These are phyloP conservation scores for Vitis amurensis DNA, from an alignment of 164 flowering plant species.

Conservation along the genomic window DNA sequence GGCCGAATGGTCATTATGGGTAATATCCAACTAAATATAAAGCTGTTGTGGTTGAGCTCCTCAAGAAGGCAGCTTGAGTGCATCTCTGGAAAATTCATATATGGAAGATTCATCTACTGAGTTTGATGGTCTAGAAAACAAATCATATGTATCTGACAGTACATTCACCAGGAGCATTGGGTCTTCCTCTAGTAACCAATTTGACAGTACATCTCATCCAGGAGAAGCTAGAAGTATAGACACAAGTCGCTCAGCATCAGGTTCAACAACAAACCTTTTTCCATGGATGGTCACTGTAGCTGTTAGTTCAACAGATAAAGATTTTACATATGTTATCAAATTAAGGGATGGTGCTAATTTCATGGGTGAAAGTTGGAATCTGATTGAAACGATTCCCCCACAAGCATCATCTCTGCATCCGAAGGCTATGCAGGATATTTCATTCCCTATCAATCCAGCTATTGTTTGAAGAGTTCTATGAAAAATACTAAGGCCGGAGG, in stretches of 20 bases:
- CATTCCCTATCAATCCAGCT: constrained; percentile 85
- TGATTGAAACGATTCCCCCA: constrained; percentile 35
- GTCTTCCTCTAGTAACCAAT: constrained; percentile 29
- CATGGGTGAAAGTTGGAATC: constrained; percentile 68
- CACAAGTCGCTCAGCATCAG: constrained; percentile 53
- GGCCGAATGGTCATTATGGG: no score
- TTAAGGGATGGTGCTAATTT: constrained; percentile 48
- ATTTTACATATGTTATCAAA: constrained; percentile 56
- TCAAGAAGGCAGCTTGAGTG: no score
- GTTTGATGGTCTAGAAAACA: constrained; percentile 23
- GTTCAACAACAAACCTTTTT: constrained; percentile 48
- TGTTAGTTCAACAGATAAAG: constrained; percentile 78
- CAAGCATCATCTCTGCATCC: constrained; percentile 63
- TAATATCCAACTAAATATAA: no score
- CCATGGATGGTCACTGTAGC: constrained; percentile 62
- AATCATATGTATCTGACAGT: constrained; percentile 30
- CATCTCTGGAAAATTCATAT: constrained; percentile 1
- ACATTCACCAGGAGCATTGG: constrained; percentile 15
- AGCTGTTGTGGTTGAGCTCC: no score
- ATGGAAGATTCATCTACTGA: constrained; percentile 9
- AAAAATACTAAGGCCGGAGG: constrained; percentile 56
- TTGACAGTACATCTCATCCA: constrained; percentile 17
- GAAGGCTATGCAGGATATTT: constrained; percentile 66
- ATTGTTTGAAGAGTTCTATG: constrained; percentile 76
- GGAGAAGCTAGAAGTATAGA: constrained; percentile 30